These are phyloP conservation scores for Epipyxis sp. DNA, from an alignment of 108 stramenopile genomes.

Conservation along the genomic window DNA sequence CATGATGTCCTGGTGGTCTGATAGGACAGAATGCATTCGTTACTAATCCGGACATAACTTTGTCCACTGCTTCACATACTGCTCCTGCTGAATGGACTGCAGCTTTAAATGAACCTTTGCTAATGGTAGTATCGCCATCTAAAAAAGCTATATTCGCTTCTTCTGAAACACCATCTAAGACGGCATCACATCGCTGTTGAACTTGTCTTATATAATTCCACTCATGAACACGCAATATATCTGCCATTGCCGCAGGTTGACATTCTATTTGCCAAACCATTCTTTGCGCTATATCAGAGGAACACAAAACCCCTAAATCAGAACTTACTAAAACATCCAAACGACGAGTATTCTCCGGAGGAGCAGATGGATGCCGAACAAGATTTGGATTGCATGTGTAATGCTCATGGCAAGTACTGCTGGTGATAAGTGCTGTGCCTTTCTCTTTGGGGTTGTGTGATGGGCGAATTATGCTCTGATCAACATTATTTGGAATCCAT, in stretches of 20 bases:
- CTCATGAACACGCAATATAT: constrained; percentile 53
- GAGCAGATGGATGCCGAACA: background rate
- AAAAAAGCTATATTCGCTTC: constrained; percentile 35
- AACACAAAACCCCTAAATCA: background rate
- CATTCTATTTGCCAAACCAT: background rate
- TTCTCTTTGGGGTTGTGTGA: background rate
- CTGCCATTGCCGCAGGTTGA: constrained; percentile 9
- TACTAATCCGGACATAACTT: constrained; percentile 41
- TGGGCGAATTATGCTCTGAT: background rate
- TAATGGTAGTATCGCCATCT: constrained; percentile 58
- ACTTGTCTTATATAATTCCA: constrained; percentile 43
- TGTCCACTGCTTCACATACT: constrained; percentile 54
- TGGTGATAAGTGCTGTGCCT: background rate
- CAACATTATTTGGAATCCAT: background rate
- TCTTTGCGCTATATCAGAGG: background rate
- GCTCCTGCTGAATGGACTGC: constrained; percentile 75
- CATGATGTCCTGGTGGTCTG: constrained; percentile 98
- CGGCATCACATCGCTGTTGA: constrained; percentile 30
- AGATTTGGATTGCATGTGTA: background rate
- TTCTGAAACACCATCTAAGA: constrained; percentile 1
- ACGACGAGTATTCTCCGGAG: background rate
- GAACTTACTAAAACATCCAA: background rate
- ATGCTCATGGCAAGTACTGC: background rate
- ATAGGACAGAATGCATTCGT: constrained; percentile 82
- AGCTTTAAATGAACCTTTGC: constrained; percentile 52